Evolutionary conservation across 495 filamentous ascomycete species (phyloP).

Genomic region (Penicillium malachiteum): DNA sequence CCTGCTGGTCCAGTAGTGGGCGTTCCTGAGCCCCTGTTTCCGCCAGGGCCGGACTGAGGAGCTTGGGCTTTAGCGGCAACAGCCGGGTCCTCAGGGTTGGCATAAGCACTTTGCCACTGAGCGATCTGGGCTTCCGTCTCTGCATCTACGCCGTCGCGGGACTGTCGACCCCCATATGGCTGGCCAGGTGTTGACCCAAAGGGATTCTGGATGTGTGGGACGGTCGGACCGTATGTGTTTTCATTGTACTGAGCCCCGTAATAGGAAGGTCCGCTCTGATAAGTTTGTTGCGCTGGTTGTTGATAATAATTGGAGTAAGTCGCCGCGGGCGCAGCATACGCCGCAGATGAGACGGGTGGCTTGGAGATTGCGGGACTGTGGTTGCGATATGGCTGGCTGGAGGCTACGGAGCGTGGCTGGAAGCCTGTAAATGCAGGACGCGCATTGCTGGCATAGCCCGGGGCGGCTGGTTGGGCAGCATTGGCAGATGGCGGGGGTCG

Average conservation of each 20-base stretch:
- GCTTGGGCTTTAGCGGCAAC: conserved; percentile 26
- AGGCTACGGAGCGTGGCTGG: conserved; percentile 63
- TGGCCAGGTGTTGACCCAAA: conserved; percentile 66
- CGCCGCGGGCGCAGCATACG: conserved; percentile 38
- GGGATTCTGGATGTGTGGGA: conserved; percentile 82
- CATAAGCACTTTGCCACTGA: conserved; percentile 94
- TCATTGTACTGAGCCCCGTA: conserved; percentile 55
- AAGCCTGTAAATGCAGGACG: conserved; percentile 54
- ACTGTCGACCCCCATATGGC: conserved; percentile 32
- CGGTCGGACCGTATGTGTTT: conserved; percentile 50
- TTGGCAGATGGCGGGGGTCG: conserved; percentile 70
- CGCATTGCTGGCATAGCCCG: conserved; percentile 38
- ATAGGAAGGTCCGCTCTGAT: conserved; percentile 47
- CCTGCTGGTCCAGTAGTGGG: conserved; percentile 32
- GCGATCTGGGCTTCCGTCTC: conserved; percentile 92
- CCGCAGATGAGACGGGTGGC: conserved; percentile 37
- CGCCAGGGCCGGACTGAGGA: conserved; percentile 30
- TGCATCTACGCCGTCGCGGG: conserved; percentile 61
- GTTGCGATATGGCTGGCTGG: conserved; percentile 42
- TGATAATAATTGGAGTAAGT: conserved; percentile 39
- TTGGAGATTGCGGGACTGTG: conserved; percentile 44
- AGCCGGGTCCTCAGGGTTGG: conserved; percentile 33
- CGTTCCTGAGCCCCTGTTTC: conserved; percentile 44
- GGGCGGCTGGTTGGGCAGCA: conserved; percentile 48
- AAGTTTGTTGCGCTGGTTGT: conserved; percentile 30